Evolutionary conservation across 306 rosid species (phyloP).

Genomic region (Rosa persica): DNA sequence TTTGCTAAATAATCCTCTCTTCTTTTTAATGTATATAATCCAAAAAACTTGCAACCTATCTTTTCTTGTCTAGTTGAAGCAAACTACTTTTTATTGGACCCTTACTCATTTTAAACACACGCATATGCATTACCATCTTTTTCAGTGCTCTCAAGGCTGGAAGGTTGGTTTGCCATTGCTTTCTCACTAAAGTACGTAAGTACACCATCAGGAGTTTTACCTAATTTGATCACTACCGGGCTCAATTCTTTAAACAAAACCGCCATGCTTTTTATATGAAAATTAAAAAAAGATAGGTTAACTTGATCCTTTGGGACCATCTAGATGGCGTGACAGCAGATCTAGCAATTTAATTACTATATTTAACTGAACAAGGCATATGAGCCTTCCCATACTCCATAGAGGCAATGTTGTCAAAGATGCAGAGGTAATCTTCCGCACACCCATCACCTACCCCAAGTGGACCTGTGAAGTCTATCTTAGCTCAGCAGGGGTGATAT

Average conservation of each 20-base stretch:
- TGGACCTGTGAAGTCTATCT: neutral
- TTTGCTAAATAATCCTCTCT: neutral
- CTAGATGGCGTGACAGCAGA: neutral
- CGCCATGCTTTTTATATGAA: neutral
- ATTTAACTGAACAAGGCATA: neutral
- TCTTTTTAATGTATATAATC: neutral
- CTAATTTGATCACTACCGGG: neutral
- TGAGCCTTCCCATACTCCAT: neutral
- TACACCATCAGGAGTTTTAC: neutral
- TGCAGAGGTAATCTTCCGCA: neutral
- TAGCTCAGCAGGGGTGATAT: neutral
- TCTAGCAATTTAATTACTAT: neutral
- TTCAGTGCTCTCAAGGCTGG: neutral
- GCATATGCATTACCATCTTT: neutral
- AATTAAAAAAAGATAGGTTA: neutral
- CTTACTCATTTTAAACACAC: neutral
- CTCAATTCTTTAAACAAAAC: neutral
- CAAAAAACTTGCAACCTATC: neutral
- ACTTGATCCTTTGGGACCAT: neutral
- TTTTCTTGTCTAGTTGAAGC: neutral
- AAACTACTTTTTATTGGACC: neutral
- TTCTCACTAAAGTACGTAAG: neutral
- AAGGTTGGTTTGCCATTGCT: neutral
- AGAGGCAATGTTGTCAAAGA: neutral
- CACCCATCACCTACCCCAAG: neutral